phyloP scores from a whole-genome alignment of 2,329 filamentous ascomycete species.

The Zymoseptoria ardabiliae region DNA sequence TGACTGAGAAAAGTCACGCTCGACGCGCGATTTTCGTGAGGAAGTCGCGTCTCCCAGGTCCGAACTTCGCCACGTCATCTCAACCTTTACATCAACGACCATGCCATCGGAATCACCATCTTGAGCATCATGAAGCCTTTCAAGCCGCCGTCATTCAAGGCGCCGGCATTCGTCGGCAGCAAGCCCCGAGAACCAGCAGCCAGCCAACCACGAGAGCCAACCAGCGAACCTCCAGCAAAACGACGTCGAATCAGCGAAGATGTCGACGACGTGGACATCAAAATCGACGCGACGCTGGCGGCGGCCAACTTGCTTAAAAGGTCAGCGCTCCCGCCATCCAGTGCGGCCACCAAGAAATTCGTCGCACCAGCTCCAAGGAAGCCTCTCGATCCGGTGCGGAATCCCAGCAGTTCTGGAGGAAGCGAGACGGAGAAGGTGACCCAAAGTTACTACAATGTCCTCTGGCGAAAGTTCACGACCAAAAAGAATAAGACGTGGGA shows the following conservation, averaged over 20 bases:
- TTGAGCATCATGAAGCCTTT: constrained; percentile 24
- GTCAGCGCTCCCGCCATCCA: constrained; percentile 5
- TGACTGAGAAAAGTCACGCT: not conserved
- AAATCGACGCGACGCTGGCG: constrained; percentile 14
- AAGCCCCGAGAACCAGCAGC: not conserved
- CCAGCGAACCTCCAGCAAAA: constrained; percentile 32
- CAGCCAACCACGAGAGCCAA: constrained; percentile 12
- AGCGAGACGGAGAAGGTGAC: constrained; percentile 13
- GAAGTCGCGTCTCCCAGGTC: too few relatives aligned
- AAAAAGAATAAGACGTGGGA: constrained; percentile 77
- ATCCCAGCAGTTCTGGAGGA: constrained; percentile 15
- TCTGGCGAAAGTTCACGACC: constrained; percentile 58
- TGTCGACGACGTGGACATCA: constrained; percentile 15
- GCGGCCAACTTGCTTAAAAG: constrained; percentile 29
- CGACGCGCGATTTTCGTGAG: too few relatives aligned
- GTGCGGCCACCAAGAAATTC: constrained; percentile 14
- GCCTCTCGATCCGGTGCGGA: constrained; percentile 24
- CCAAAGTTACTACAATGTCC: constrained; percentile 38
- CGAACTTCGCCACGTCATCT: not conserved
- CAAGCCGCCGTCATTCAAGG: constrained; percentile 20
- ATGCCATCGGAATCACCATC: not conserved
- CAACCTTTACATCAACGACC: not conserved
- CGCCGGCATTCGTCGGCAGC: constrained; percentile 5
- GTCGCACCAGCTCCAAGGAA: constrained; percentile 20
- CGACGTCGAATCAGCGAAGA: constrained; percentile 35